Conservation (phyloP, 805 yeast genomes). For the Citeromyces nyonsensis region DNA sequence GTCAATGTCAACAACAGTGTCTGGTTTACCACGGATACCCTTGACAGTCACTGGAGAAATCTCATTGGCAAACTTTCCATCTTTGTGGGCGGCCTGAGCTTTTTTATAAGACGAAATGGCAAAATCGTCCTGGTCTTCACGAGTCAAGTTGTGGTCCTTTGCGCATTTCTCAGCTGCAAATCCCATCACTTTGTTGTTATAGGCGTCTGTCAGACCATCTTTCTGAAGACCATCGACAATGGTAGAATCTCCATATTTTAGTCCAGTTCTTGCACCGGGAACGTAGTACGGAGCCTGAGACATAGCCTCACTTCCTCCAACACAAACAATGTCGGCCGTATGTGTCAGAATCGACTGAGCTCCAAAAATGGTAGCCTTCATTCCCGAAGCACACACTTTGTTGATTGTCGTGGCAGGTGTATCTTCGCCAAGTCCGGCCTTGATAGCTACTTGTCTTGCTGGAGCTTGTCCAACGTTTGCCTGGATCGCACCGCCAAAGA, state of each 20-base stretch:
- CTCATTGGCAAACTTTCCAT: constrained; percentile 72
- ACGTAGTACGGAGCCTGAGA: constrained; percentile 87
- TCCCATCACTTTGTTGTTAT: constrained; percentile 85
- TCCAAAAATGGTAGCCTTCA: constrained; percentile 82
- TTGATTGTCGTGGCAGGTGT: constrained; percentile 84
- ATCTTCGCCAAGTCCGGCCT: constrained; percentile 70
- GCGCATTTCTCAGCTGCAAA: constrained; percentile 97
- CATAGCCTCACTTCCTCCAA: constrained; percentile 98
- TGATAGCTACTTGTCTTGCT: constrained; percentile 92
- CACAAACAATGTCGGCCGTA: constrained; percentile 80
- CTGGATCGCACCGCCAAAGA: constrained; percentile 84
- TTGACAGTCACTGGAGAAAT: constrained; percentile 80
- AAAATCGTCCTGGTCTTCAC: constrained; percentile 82
- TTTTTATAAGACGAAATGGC: constrained; percentile 77
- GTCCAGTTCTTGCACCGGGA: constrained; percentile 75
- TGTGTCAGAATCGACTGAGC: constrained; percentile 87
- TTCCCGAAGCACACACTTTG: constrained; percentile 95
- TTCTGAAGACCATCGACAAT: constrained; percentile 81
- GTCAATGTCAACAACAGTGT: constrained; percentile 52
- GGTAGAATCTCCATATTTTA: constrained; percentile 72
- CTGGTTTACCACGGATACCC: constrained; percentile 88
- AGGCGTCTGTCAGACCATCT: constrained; percentile 91
- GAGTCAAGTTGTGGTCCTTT: constrained; percentile 53
- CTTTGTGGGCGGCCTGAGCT: constrained; percentile 67
- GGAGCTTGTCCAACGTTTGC: constrained; percentile 97